Conservation (phyloP, 1,284 basidiomycete genomes). For the Naganishia liquefaciens region DNA sequence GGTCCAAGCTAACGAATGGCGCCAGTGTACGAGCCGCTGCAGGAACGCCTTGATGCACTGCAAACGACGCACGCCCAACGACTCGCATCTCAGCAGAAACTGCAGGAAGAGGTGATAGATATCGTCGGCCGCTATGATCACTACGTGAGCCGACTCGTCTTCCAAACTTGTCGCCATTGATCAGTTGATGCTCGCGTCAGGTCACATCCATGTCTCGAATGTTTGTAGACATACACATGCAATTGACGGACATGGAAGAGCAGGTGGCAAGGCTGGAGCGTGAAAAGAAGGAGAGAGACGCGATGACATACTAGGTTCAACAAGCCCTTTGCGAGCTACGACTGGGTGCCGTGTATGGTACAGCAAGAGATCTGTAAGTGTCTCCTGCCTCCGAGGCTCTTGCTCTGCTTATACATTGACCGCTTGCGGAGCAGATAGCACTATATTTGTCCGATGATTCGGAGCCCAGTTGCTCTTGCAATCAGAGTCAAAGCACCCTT, state of each 20-base stretch:
- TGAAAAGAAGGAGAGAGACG: slow-evolving; percentile 21
- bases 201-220: slow-evolving; percentile 23
- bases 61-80: background rate
- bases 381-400: too few relatives aligned
- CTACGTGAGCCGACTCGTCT: slow-evolving; percentile 15
- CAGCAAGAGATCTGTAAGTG: too few relatives aligned
- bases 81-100: slow-evolving; percentile 7
- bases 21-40: slow-evolving; percentile 22
- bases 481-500: too few relatives aligned
- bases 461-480: too few relatives aligned
- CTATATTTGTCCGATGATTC: too few relatives aligned
- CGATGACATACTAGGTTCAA: slow-evolving; percentile 26
- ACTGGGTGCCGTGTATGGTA: background rate
- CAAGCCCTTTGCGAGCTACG: background rate
- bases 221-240: slow-evolving; percentile 25
- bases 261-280: slow-evolving; percentile 23
- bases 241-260: slow-evolving; percentile 28
- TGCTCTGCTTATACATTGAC: too few relatives aligned
- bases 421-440: too few relatives aligned
- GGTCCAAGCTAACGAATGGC: too few relatives aligned
- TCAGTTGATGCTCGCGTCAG: background rate
- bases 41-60: slow-evolving; percentile 1
- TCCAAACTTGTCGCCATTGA: background rate
- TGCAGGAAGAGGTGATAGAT: slow-evolving; percentile 18
- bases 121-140: slow-evolving; percentile 22